Conservation (phyloP, 805 yeast species). For the Cyberlindnera euphorbiae region DNA sequence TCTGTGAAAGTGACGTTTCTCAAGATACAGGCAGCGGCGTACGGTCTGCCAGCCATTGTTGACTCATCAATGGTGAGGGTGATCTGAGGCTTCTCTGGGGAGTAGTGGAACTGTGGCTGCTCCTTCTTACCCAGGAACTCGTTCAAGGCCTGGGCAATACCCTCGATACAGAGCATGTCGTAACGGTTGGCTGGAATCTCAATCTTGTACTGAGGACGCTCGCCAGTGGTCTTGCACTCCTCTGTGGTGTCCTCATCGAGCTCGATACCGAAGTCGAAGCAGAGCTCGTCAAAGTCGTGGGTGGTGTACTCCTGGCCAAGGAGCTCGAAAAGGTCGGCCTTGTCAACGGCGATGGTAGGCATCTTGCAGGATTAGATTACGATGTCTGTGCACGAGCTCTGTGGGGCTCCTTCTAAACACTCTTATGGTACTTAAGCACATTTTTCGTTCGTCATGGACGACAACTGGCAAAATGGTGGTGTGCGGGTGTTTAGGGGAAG, state of each 20-base stretch:
- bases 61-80: slow-evolving; percentile 71
- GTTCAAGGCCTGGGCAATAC: slow-evolving; percentile 91
- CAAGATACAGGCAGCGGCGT: slow-evolving; percentile 91
- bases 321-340: slow-evolving; percentile 81
- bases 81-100: slow-evolving; percentile 55
- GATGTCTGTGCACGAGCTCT: too few species aligned
- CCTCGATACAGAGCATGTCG: slow-evolving; percentile 97
- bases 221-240: slow-evolving; percentile 55
- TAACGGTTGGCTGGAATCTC: slow-evolving; percentile 98
- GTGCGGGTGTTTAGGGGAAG: too few species aligned
- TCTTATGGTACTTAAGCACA: too few species aligned
- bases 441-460: too few species aligned
- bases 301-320: slow-evolving; percentile 71
- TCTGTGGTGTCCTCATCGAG: slow-evolving; percentile 95
- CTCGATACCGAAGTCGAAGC: slow-evolving; percentile 97
- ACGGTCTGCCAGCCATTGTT: slow-evolving; percentile 76
- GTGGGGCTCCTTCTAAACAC: too few species aligned
- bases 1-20: slow-evolving; percentile 78
- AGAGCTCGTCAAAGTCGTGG: slow-evolving; percentile 92
- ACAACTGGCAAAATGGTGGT: too few species aligned
- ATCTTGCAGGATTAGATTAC: too few species aligned
- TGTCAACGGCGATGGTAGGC: slow-evolving; percentile 98
- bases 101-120: slow-evolving; percentile 64
- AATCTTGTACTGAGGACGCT: slow-evolving; percentile 94
- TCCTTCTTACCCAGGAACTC: slow-evolving; percentile 72